Evolutionary conservation across 176 grass and related monocot species (phyloP).

Genomic region (bread wheat (Triticum aestivum)): IWGSC_CS_RefSeq_v2.1 NC_057807.1:466878368-466878867

Average conservation of each 20-base stretch:
- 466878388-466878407: conserved; percentile 84
- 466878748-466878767: background rate
- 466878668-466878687: background rate
- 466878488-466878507: background rate
- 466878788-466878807: conserved; percentile 34
- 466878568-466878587: conserved; percentile 23
- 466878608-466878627: conserved; percentile 5
- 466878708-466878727: background rate
- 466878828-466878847: conserved; percentile 88
- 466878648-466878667: background rate
- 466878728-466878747: background rate
- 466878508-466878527: conserved; percentile 3
- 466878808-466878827: conserved; percentile 74
- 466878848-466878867: conserved; percentile 88
- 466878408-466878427: conserved; percentile 79
- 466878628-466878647: conserved; percentile 2
- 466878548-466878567: background rate
- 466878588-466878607: conserved; percentile 24
- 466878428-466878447: conserved; percentile 99
- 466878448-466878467: conserved; percentile 52
- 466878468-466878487: background rate
- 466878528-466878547: background rate
- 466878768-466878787: conserved; percentile 6
- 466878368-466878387: conserved; percentile 74
- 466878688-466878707: background rate